A percentile compares a stretch with the other conserved stretches of the same genome.
phyloP scores from a whole-genome alignment of 805 yeast genomes.

The Hermanozyma aechmeae region DNA sequence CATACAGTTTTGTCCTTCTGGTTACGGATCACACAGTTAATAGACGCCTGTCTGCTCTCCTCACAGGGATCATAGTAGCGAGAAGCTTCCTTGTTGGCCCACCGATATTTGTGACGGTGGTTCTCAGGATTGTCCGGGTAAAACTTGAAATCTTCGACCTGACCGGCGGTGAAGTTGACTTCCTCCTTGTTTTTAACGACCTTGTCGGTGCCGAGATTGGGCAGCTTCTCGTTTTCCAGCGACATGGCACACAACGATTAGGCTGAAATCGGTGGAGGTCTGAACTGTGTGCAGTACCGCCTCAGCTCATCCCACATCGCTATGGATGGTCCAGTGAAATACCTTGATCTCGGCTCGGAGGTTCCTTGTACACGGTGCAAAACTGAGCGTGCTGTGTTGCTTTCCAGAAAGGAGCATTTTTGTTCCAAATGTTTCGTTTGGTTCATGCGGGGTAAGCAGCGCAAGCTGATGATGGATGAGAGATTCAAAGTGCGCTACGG shows the following conservation, averaged over 20 bases:
- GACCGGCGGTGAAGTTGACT: constrained; percentile 50
- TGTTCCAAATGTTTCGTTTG: constrained; percentile 61
- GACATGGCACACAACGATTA: too few species aligned
- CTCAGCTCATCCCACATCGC: too few species aligned
- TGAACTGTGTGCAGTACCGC: too few species aligned
- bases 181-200: constrained; percentile 26
- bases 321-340: too few species aligned
- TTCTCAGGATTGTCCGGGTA: constrained; percentile 87
- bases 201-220: constrained; percentile 11
- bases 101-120: constrained; percentile 55
- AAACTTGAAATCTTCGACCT: constrained; percentile 45
- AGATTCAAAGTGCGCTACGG: constrained; percentile 64
- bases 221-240: not conserved
- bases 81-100: constrained; percentile 70
- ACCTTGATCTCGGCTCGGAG: too few species aligned
- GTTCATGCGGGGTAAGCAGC: constrained; percentile 70
- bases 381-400: constrained; percentile 27
- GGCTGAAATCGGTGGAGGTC: too few species aligned
- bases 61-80: constrained; percentile 90
- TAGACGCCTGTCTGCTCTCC: constrained; percentile 79
- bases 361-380: constrained; percentile 53
- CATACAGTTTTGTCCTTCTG: constrained; percentile 56
- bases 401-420: constrained; percentile 55
- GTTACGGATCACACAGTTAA: constrained; percentile 74
- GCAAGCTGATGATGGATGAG: constrained; percentile 68